phyloP scores from a whole-genome alignment of 2,329 filamentous ascomycete species.

The Colletotrichum truncatum region DNA sequence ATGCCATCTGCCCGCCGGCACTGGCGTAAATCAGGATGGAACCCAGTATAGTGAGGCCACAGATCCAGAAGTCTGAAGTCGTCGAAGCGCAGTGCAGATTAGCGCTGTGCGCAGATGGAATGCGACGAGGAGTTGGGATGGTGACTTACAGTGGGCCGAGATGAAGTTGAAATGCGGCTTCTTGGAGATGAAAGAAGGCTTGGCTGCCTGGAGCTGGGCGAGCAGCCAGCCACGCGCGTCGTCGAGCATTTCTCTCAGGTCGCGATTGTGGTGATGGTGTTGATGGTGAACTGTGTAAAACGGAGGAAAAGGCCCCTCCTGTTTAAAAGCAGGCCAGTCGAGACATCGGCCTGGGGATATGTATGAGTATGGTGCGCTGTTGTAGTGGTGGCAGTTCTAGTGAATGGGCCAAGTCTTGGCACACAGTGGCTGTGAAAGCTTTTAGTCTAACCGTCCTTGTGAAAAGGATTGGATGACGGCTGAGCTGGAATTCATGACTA shows the following conservation, averaged over 20 bases:
- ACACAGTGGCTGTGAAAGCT: conserved; percentile 27
- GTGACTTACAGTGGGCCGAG: conserved; percentile 75
- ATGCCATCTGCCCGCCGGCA: conserved; percentile 67
- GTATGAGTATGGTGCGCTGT: neutral
- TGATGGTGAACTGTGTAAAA: neutral
- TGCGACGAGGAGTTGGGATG: conserved; percentile 13
- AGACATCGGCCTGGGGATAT: conserved; percentile 18
- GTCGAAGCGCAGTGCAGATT: conserved; percentile 1
- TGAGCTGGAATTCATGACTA: conserved; percentile 26
- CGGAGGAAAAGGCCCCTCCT: neutral
- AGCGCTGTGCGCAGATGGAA: conserved; percentile 14
- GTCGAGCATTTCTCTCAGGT: conserved; percentile 41
- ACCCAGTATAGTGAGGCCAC: conserved; percentile 75
- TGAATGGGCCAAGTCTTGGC: conserved; percentile 26
- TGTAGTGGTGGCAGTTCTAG: neutral
- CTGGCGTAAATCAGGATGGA: conserved; percentile 80
- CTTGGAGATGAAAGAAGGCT: conserved; percentile 66
- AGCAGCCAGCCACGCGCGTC: conserved; percentile 36
- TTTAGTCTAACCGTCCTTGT: conserved; percentile 26
- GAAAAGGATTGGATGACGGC: conserved; percentile 27
- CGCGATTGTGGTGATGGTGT: conserved; percentile 1
- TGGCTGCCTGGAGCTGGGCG: conserved; percentile 56
- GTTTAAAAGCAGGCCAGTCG: neutral
- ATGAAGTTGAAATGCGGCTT: conserved; percentile 84
- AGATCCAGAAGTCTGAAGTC: conserved; percentile 79